Evolutionary conservation across 1,284 basidiomycete genomes (phyloP), one percentile per base, ranked within the genome.

Genomic region (Violaceomyces palustris): DNA sequence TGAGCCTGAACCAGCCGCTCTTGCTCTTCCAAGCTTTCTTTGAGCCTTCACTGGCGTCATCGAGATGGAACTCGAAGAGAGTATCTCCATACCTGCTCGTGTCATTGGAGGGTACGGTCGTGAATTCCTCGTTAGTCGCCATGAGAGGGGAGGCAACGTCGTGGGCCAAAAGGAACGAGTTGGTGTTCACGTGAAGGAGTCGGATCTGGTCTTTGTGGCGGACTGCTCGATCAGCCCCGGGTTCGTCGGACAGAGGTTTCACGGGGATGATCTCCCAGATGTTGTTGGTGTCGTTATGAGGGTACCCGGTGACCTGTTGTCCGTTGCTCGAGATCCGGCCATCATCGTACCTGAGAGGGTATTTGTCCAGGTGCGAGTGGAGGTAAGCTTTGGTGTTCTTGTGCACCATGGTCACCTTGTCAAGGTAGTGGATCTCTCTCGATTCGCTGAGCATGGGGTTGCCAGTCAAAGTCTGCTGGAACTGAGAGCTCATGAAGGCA

Each of bases 111-210:
- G 67, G 53, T 4, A 41, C 23, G 2, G 66, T 69, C 26, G 1
- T 99, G 74, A 98, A 92, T 75, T 99, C 94, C 74, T 96, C 90
- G 75, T 98, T 97, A 29, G 94, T 98, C 8, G 93, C 83, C 86
- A 92, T 94, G 40, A 92, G 81, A 2, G 94, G 88, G 3, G 90
- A 94, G 0, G 94, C 94, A 47, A 99, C 94, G 72, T 99, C 94
- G 72, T 99, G 94, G 1, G 92, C 92, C 35, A 98, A 76, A 30
- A 99, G 82, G 45, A 84, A 76, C 1, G 83, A 83, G 60, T 92
- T 77, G 7, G 92, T 94, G 73, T 82, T 82, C 70, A 90, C 80
- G 70, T 99, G 94, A 21, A 89, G 77, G 24, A 98, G 81, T 68
- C 92, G 91, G 54, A 98, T 80, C 40, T 87, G 75, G 73, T 98